These are phyloP conservation scores for Pleurotus citrinopileatus DNA, from an alignment of 768 basidiomycete genomes.

Conservation along the genomic window DNA sequence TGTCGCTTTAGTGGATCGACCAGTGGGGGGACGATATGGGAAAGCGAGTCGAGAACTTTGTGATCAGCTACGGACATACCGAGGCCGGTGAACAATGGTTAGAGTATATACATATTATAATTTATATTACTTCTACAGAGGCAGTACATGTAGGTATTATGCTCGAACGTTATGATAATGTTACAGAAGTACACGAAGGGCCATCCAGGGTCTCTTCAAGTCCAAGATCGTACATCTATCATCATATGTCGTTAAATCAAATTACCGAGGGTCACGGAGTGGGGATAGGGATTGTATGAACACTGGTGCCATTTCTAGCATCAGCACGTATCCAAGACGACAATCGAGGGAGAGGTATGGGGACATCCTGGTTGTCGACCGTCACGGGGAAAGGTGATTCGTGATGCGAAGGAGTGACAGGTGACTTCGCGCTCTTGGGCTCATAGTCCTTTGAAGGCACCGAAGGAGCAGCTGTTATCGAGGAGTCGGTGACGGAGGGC, in stretches of 20 bases:
- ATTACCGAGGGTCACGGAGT: conserved; percentile 12
- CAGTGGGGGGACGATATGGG: too few relatives aligned
- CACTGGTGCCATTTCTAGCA: conserved; percentile 22
- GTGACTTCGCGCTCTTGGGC: conserved; percentile 15
- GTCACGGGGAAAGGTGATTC: conserved; percentile 35
- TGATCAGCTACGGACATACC: too few relatives aligned
- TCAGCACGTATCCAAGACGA: conserved; percentile 56
- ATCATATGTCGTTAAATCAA: conserved; percentile 2
- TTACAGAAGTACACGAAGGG: not conserved
- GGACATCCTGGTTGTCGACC: conserved; percentile 47
- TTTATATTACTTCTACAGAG: not conserved
- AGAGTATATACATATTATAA: too few relatives aligned
- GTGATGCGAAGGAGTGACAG: conserved; percentile 13
- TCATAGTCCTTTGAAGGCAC: not conserved
- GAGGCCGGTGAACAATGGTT: too few relatives aligned
- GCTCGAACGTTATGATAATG: not conserved
- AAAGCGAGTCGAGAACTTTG: too few relatives aligned
- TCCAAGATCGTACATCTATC: conserved; percentile 1
- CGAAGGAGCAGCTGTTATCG: conserved; percentile 6
- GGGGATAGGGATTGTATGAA: conserved; percentile 18
- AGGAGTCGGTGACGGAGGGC: conserved; percentile 13
- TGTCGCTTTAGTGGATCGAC: too few relatives aligned
- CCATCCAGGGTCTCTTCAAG: conserved; percentile 5
- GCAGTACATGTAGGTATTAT: not conserved
- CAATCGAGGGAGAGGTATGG: conserved; percentile 49